A percentile compares a stretch with the other conserved stretches of the same genome.
Conservation (phyloP, 2,329 filamentous ascomycete species). For the Zasmidium angulare region DNA sequence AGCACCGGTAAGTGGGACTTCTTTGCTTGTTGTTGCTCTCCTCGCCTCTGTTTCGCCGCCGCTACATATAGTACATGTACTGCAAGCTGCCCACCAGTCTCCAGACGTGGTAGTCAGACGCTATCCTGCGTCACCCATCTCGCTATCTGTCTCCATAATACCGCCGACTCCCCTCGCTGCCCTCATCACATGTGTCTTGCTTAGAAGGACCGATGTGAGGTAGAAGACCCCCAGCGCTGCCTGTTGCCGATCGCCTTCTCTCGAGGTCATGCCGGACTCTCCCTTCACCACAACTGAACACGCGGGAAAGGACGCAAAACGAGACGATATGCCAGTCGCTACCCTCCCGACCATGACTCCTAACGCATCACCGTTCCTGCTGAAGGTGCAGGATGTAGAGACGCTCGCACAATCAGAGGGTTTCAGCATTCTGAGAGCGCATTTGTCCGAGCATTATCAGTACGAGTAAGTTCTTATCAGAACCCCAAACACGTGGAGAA, state of each 20-base stretch:
- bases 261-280: not conserved
- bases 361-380: constrained; percentile 42
- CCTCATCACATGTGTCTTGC: not conserved
- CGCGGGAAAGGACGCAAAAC: not conserved
- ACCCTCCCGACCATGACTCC: constrained; percentile 15
- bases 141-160: constrained; percentile 6
- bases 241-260: not conserved
- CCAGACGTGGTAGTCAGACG: not conserved
- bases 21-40: not conserved
- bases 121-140: not conserved
- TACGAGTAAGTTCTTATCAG: constrained; percentile 35
- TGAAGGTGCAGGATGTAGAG: constrained; percentile 43
- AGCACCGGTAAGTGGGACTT: constrained; percentile 3
- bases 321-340: constrained; percentile 15
- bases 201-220: constrained; percentile 8
- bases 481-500: not conserved
- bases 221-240: not conserved
- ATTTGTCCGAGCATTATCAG: constrained; percentile 40
- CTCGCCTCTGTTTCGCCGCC: not conserved
- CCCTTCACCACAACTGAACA: not conserved
- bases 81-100: not conserved
- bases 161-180: not conserved
- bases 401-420: constrained; percentile 41
- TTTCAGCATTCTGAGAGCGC: constrained; percentile 45
- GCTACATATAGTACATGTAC: not conserved